Percentiles rank a stretch among this genome's conserved stretches.
Conservation (phyloP, 352 stramenopile genomes). For the Phytophthora kernoviae region DNA sequence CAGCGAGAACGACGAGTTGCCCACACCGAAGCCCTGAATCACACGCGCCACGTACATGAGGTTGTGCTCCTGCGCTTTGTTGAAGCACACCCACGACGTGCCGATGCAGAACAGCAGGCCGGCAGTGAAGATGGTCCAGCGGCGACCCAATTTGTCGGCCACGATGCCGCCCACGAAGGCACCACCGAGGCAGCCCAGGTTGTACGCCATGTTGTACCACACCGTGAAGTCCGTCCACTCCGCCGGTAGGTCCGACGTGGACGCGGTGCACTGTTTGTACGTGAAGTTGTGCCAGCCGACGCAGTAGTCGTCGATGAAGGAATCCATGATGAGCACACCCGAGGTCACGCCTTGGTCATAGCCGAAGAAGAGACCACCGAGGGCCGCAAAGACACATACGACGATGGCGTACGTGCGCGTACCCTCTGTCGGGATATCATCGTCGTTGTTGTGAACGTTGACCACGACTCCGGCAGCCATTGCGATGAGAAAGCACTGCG, state of each 20-base stretch:
- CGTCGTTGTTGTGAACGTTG: slow-evolving; percentile 16
- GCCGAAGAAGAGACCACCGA: slow-evolving; percentile 19
- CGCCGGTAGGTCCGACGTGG: slow-evolving; percentile 18
- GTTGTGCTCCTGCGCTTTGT: slow-evolving; percentile 14
- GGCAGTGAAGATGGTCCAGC: slow-evolving; percentile 31
- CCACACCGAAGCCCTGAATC: slow-evolving; percentile 27
- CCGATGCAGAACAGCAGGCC: slow-evolving; percentile 30
- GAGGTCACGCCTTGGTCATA: slow-evolving; percentile 27
- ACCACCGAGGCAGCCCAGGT: slow-evolving; percentile 22
- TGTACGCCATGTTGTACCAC: slow-evolving; percentile 33
- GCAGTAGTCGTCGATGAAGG: slow-evolving; percentile 33
- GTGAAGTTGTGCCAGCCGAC: slow-evolving; percentile 18
- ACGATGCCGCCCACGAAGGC: slow-evolving; percentile 24
- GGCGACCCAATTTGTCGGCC: slow-evolving; percentile 32
- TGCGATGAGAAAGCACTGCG: not conserved
- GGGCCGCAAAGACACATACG: slow-evolving; percentile 14
- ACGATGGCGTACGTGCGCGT: slow-evolving; percentile 25
- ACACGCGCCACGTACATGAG: slow-evolving; percentile 20
- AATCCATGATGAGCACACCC: slow-evolving; percentile 32
- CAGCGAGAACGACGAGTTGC: slow-evolving; percentile 25
- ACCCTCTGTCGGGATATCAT: slow-evolving; percentile 23
- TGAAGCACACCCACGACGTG: slow-evolving; percentile 26
- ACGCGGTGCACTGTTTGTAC: slow-evolving; percentile 22
- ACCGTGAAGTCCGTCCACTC: slow-evolving; percentile 39
- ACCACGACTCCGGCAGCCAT: slow-evolving; percentile 15